A percentile compares a stretch with the other conserved stretches of the same genome.
Evolutionary conservation across 495 filamentous ascomycete species (phyloP).

Genomic region (Zalerion maritima): DNA sequence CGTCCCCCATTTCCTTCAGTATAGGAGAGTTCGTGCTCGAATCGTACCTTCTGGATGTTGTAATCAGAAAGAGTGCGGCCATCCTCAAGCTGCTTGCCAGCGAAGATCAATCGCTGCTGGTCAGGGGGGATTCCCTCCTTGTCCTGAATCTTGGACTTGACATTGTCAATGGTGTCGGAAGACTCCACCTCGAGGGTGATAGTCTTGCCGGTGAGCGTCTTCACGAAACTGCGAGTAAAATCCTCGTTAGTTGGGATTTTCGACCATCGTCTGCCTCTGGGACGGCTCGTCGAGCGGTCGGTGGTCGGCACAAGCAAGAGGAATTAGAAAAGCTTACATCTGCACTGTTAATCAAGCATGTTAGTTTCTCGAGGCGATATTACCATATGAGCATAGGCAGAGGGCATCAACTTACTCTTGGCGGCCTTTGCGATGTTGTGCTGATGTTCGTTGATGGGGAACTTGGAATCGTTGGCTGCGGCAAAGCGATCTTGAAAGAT

Average conservation of each 20-base stretch:
- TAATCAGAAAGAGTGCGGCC: constrained; percentile 96
- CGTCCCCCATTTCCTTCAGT: too few relatives aligned
- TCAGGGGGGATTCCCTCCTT: constrained; percentile 99
- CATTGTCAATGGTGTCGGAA: constrained; percentile 97
- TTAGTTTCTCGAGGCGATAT: constrained; percentile 7
- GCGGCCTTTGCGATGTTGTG: constrained; percentile 15
- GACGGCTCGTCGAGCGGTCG: constrained; percentile 7
- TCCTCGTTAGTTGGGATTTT: constrained; percentile 29
- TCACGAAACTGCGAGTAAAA: constrained; percentile 62
- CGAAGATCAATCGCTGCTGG: constrained; percentile 99
- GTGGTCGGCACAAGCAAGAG: constrained; percentile 5
- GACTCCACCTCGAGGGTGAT: constrained; percentile 99
- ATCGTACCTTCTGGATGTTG: constrained; percentile 97
- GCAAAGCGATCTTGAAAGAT: constrained; percentile 6
- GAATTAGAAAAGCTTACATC: constrained; percentile 43
- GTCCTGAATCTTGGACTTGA: constrained; percentile 95
- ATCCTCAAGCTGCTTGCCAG: constrained; percentile 99
- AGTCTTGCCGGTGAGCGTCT: constrained; percentile 97
- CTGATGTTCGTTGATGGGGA: constrained; percentile 4
- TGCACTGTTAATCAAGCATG: constrained; percentile 44
- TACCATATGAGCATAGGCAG: neutral
- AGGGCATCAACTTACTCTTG: constrained; percentile 20
- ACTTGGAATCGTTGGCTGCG: constrained; percentile 4
- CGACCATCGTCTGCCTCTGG: constrained; percentile 5
- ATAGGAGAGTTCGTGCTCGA: constrained; percentile 1